These are phyloP conservation scores for Candida tammaniensis DNA, from an alignment of 805 yeast species.

Conservation along the genomic window DNA sequence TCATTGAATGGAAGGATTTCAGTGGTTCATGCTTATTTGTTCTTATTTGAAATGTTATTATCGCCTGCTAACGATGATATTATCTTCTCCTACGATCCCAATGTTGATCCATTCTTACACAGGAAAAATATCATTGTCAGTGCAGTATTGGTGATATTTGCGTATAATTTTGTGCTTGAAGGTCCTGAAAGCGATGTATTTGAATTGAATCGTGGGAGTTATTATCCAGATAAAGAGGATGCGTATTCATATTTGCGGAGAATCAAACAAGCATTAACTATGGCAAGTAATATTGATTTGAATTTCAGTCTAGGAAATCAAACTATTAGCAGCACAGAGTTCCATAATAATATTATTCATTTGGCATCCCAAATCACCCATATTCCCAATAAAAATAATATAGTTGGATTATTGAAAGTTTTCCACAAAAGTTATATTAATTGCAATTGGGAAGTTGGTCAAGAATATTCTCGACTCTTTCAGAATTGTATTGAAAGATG, in stretches of 20 bases:
- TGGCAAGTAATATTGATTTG: slow-evolving; percentile 1
- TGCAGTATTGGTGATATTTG: slow-evolving; percentile 48
- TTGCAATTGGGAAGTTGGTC: slow-evolving; percentile 55
- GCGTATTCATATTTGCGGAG: slow-evolving; percentile 54
- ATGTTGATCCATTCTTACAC: slow-evolving; percentile 44
- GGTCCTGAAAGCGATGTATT: slow-evolving; percentile 45
- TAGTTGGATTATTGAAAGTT: slow-evolving; percentile 54
- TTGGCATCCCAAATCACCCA: slow-evolving; percentile 39
- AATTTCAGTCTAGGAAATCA: slow-evolving; percentile 26
- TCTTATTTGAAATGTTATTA: slow-evolving; percentile 60
- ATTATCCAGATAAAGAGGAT: slow-evolving; percentile 19
- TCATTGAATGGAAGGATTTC: slow-evolving; percentile 49
- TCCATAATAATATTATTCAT: slow-evolving; percentile 38
- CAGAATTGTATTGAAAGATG: slow-evolving; percentile 54
- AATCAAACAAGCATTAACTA: slow-evolving; percentile 18
- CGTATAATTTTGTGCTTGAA: slow-evolving; percentile 44
- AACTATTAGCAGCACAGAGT: slow-evolving; percentile 24
- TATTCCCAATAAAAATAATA: slow-evolving; percentile 43
- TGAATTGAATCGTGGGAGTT: slow-evolving; percentile 15
- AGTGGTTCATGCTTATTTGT: slow-evolving; percentile 58
- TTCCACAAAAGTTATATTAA: slow-evolving; percentile 33
- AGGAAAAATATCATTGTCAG: slow-evolving; percentile 42
- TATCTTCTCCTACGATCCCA: slow-evolving; percentile 47
- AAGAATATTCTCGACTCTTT: slow-evolving; percentile 53
- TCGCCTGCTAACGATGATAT: slow-evolving; percentile 49